These are phyloP conservation scores for Cyberlindnera misumaiensis DNA, from an alignment of 805 yeast genomes.

Conservation along the genomic window DNA sequence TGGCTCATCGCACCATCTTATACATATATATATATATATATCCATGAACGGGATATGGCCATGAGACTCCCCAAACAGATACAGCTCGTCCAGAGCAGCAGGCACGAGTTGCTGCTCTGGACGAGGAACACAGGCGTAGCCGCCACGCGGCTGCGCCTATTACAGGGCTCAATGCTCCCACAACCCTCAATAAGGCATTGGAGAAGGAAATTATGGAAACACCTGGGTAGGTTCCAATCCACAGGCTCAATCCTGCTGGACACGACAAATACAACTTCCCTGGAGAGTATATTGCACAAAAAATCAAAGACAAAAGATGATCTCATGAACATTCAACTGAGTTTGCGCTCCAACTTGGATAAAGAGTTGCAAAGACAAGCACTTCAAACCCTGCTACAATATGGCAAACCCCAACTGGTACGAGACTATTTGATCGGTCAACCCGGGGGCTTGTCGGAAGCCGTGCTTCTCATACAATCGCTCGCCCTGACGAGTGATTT, in stretches of 20 bases:
- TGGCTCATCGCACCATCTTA: too few species aligned
- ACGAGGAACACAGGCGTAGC: neutral
- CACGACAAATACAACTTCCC: too few species aligned
- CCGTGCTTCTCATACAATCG: neutral
- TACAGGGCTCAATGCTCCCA: slow-evolving; percentile 2
- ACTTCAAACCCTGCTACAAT: neutral
- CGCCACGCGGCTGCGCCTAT: neutral
- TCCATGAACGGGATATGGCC: neutral
- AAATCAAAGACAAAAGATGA: slow-evolving; percentile 1
- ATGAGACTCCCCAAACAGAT: neutral
- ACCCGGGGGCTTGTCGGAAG: neutral
- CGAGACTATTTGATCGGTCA: neutral
- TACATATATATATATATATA: neutral
- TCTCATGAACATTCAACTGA: neutral
- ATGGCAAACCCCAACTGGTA: neutral
- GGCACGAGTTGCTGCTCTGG: slow-evolving; percentile 1
- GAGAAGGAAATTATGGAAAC: neutral
- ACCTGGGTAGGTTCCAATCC: neutral
- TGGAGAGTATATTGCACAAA: neutral
- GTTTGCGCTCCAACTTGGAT: neutral
- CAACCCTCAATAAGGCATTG: neutral
- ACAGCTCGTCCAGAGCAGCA: neutral
- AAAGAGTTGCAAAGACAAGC: neutral
- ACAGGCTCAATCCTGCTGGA: neutral
- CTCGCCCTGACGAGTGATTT: neutral